Conservation (phyloP, 257 asterid genomes). For the Przewalskia tangutica region DNA sequence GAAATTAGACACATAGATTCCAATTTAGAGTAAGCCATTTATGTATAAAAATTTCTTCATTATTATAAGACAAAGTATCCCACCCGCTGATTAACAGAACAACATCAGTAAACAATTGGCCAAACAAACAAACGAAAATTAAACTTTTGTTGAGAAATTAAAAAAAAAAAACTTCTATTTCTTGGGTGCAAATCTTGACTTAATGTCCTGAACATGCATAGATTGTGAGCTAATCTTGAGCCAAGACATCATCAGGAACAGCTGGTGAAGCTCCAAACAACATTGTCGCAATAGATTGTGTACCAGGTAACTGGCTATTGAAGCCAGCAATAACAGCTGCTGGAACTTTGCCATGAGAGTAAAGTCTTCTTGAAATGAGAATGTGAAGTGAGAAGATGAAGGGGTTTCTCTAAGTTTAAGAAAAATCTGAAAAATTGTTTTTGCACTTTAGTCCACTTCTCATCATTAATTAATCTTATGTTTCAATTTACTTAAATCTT, state of each 20-base stretch:
- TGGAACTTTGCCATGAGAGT: constrained; percentile 26
- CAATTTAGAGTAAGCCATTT: too few species aligned
- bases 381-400: too few species aligned
- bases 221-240: constrained; percentile 55
- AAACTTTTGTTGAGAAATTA: neutral
- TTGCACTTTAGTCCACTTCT: too few species aligned
- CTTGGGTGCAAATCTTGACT: constrained; percentile 53
- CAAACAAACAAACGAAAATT: neutral
- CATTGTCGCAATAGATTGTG: constrained; percentile 51
- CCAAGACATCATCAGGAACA: constrained; percentile 56
- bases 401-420: too few species aligned
- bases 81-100: neutral
- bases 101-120: neutral
- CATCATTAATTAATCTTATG: too few species aligned
- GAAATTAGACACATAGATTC: too few species aligned
- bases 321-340: constrained; percentile 69
- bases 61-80: too few species aligned
- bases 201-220: constrained; percentile 50
- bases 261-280: constrained; percentile 53
- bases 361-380: too few species aligned
- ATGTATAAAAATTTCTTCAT: too few species aligned
- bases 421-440: too few species aligned
- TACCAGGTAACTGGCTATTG: constrained; percentile 74
- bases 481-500: too few species aligned
- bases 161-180: neutral